Percentiles rank a stretch among this genome's conserved stretches.
Evolutionary conservation across 257 asterid genomes (phyloP).

Genomic region (Scutellaria baicalensis): DNA sequence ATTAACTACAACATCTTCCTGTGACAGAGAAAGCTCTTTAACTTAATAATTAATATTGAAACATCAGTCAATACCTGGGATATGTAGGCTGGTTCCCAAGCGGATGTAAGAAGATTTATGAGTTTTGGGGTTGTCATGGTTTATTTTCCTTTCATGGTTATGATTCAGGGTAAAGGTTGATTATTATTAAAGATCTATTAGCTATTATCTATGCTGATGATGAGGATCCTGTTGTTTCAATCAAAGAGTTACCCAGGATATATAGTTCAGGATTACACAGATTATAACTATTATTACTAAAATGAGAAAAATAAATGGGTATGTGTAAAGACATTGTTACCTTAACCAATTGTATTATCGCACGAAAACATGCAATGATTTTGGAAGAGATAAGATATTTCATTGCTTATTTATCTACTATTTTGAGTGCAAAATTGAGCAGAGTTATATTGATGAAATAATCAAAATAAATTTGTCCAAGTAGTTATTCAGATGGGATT

Average conservation of each 20-base stretch:
- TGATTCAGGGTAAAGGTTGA: not conserved
- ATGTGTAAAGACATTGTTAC: not conserved
- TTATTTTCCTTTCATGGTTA: not conserved
- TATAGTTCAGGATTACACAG: not conserved
- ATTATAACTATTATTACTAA: not conserved
- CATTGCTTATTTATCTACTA: not conserved
- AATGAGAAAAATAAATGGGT: not conserved
- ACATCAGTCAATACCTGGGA: not conserved
- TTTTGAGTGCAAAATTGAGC: not conserved
- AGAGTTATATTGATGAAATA: not conserved
- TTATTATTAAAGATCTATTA: not conserved
- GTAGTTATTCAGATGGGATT: not conserved
- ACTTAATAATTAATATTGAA: not conserved
- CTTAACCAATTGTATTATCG: not conserved
- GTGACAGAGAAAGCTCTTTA: not conserved
- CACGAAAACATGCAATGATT: not conserved
- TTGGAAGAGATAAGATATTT: constrained; percentile 1
- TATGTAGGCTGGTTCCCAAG: not conserved
- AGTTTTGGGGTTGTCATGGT: not conserved
- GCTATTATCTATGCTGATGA: not conserved
- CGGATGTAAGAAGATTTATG: not conserved
- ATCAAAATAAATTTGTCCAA: not conserved
- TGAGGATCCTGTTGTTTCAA: not conserved
- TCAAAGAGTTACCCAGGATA: not conserved
- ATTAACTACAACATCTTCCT: not conserved